These are phyloP conservation scores for Syzygium malaccense DNA, from an alignment of 441 rosid species.

Conservation along the genomic window DNA sequence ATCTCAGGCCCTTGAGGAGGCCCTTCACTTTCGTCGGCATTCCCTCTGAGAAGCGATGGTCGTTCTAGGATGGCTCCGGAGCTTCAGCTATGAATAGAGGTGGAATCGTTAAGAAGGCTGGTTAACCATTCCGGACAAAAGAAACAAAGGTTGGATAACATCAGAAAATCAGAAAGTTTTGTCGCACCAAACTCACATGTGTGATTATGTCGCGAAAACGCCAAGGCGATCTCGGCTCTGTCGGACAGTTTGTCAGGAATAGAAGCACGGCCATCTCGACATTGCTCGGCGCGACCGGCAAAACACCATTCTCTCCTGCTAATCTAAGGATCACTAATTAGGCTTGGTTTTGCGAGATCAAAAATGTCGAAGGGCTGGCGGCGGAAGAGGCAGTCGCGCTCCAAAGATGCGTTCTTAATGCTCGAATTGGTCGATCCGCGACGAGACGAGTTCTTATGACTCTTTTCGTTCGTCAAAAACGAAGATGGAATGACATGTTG, in stretches of 20 bases:
- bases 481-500: slow-evolving; percentile 9
- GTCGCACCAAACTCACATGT: neutral
- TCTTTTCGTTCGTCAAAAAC: neutral
- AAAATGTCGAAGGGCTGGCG: neutral
- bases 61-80: neutral
- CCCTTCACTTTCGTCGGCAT: slow-evolving; percentile 49
- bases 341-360: neutral
- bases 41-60: neutral
- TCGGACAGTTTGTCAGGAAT: neutral
- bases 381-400: fast-evolving
- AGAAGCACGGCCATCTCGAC: neutral
- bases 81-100: neutral
- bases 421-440: neutral
- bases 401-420: neutral
- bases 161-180: neutral
- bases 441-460: neutral
- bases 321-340: neutral
- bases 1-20: slow-evolving; percentile 50
- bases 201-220: neutral
- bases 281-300: neutral
- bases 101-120: neutral
- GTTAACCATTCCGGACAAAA: neutral
- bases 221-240: neutral
- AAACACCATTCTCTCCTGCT: neutral
- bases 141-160: neutral